Evolutionary conservation across 306 rosid genomes (phyloP), one percentile per base, ranked within the genome.

Genomic region (Benincasa hispida): DNA sequence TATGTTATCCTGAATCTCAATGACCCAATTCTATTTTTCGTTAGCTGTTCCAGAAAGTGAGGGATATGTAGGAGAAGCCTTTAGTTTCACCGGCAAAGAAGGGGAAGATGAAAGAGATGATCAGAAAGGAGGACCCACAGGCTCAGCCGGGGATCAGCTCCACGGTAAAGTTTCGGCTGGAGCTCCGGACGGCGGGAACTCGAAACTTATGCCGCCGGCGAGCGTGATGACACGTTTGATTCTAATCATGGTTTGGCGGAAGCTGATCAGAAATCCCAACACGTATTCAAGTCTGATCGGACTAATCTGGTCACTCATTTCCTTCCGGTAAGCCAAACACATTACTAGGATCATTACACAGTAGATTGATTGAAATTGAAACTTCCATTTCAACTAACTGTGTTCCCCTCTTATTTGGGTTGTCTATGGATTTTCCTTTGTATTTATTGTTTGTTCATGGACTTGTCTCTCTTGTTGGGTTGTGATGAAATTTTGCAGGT

Each of bases 211-310:
- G 99, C 99, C 99, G 37, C 99, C 99, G 82, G 99, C 99, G 42
- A 95, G 96, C 72, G 99, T 95, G 0, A 92, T 95, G 96, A 95
- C 99, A 10, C 96, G 98, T 65, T 81, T 95, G 79, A 95, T 95
- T 77, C 73, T 95, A 60, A 95, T 95, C 83, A 95, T 92, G 99
- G 99, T 95, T 53, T 95, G 99, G 99, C 77, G 99, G 47, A 95
- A 95, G 83, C 98, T 95, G 30, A 95, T 95, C 87, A 90, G 99
- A 6, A 95, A 95, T 68, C 99, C 99, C 14, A 95, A 95, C 89
- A 95, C 99, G 0, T 95, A 95, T 54, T 95, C 99, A 12, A 95
- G 99, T 68, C 97, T 95, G 81, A 90, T 92, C 78, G 99, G 99
- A 10, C 81, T 95, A n/a, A 55, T 82, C 56, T 95, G 99, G 99